A percentile compares a stretch with the other conserved stretches of the same genome.
Conservation (phyloP, 176 grass and related monocot genomes). For the Carex pumila region DNA sequence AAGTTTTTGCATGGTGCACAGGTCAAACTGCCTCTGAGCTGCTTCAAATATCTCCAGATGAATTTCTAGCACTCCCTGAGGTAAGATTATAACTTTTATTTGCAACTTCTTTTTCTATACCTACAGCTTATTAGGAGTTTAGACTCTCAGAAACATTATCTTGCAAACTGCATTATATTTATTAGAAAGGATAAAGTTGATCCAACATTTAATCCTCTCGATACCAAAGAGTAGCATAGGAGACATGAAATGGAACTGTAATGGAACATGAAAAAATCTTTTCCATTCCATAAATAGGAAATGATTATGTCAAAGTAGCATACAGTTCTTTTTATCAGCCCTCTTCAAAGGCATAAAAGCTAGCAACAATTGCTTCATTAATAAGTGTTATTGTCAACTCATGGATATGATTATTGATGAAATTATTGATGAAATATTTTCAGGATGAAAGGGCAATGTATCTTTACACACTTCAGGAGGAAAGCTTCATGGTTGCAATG, state of each 20-base stretch:
- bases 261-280: neutral
- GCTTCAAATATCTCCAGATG: constrained; percentile 84
- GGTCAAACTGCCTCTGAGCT: constrained; percentile 76
- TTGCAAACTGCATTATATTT: neutral
- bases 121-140: neutral
- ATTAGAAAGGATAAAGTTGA: neutral
- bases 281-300: neutral
- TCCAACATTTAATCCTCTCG: neutral
- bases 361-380: neutral
- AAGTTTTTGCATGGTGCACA: constrained; percentile 57
- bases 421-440: constrained; percentile 28
- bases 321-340: neutral
- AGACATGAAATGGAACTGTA: neutral
- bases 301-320: neutral
- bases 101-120: neutral
- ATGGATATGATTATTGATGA: neutral
- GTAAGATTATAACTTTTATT: constrained; percentile 28
- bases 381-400: neutral
- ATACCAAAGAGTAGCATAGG: neutral
- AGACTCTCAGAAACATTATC: neutral
- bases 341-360: neutral
- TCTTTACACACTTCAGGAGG: constrained; percentile 65
- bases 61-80: constrained; percentile 70
- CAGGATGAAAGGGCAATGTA: constrained; percentile 93
- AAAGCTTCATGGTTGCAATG: constrained; percentile 57